A percentile compares a stretch with the other conserved stretches of the same genome.
phyloP scores from a whole-genome alignment of 2,329 filamentous ascomycete species.

The Aphanoascus verrucosus region DNA sequence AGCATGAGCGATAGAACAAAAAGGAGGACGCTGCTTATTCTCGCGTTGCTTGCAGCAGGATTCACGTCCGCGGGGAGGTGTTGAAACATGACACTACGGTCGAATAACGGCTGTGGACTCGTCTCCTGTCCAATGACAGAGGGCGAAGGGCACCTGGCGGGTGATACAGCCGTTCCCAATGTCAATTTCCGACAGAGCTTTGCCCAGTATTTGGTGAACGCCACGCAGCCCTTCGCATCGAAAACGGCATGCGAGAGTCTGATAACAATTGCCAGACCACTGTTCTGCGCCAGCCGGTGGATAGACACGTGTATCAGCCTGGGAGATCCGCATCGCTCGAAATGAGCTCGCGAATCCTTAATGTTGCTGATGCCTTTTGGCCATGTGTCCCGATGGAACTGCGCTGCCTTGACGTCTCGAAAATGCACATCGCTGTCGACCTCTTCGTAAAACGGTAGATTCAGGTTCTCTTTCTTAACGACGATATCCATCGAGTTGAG shows the following conservation, averaged over 20 bases:
- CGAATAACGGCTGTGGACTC: constrained; percentile 1
- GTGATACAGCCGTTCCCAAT: too few relatives aligned
- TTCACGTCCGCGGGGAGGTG: background rate
- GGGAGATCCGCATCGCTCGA: background rate
- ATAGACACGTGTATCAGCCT: constrained; percentile 1
- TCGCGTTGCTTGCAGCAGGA: background rate
- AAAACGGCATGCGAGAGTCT: background rate
- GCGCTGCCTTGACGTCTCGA: background rate
- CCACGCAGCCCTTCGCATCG: background rate
- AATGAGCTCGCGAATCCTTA: background rate
- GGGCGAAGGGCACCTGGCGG: too few relatives aligned
- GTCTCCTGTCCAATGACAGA: too few relatives aligned
- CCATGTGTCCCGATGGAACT: background rate
- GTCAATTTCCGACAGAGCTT: background rate
- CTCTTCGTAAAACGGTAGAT: background rate
- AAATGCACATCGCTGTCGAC: background rate
- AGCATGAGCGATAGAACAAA: background rate
- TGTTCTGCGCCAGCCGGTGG: background rate
- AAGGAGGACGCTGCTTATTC: background rate
- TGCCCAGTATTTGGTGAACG: constrained; percentile 3
- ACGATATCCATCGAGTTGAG: constrained; percentile 3
- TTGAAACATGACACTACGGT: constrained; percentile 1
- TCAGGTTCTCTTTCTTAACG: background rate
- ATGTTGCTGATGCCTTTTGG: background rate
- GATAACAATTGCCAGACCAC: background rate